Percentiles rank a stretch among this genome's conserved stretches.
phyloP scores from a whole-genome alignment of 176 grass and related monocot species.

The Eleusine indica region DNA sequence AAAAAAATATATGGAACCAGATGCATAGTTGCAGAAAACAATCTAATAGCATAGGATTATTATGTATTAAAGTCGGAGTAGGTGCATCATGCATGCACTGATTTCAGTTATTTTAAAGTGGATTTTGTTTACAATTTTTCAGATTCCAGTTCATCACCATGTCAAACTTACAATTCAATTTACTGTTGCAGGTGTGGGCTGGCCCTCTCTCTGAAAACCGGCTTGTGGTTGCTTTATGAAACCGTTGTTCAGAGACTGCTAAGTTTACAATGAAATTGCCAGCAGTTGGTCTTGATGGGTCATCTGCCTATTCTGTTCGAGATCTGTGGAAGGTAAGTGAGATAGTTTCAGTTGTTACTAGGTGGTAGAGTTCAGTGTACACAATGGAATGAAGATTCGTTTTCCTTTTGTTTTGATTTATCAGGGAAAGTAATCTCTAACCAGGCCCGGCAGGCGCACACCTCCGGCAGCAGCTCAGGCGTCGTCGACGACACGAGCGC shows the following conservation, averaged over 20 bases:
- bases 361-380: background rate
- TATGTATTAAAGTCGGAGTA: background rate
- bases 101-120: background rate
- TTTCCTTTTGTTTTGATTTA: background rate
- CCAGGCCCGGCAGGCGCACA: too few species aligned
- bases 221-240: constrained; percentile 73
- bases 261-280: constrained; percentile 65
- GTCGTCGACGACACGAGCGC: too few species aligned
- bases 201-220: constrained; percentile 75
- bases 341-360: constrained; percentile 15
- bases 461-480: too few species aligned
- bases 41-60: background rate
- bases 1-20: too few species aligned
- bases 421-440: background rate
- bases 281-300: constrained; percentile 58
- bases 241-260: constrained; percentile 65
- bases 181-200: constrained; percentile 77
- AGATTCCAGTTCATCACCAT: background rate
- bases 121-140: background rate
- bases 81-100: background rate
- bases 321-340: constrained; percentile 71
- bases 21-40: too few species aligned
- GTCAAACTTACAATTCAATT: constrained; percentile 15
- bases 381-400: background rate
- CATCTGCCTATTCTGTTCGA: constrained; percentile 64